Base-by-base conservation (phyloP, 371 early-diverging fungal species). In the Aphelidium insulamus region DNA sequence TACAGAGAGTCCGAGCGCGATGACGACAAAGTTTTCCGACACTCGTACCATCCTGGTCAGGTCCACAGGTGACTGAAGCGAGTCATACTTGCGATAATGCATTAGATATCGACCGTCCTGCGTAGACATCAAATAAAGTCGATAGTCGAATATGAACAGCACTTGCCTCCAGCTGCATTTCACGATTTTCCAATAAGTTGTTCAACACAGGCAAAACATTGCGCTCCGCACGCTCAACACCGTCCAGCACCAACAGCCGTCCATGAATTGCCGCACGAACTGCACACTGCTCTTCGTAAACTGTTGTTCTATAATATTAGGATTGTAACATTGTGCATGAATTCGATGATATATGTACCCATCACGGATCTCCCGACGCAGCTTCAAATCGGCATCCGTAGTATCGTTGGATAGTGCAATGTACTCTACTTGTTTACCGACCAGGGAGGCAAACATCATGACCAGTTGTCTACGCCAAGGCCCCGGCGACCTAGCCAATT, bases 151-250 rank as follows among this genome's bases (percentile, higher is more conserved):
- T 26, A n/a, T 9, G n/a, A n/a, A n/a, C n/a, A n/a, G n/a, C n/a
- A n/a, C n/a, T n/a, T n/a, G n/a, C n/a, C n/a, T 82, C 84, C 23
- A 83, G 50, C 18, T 68, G 50, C 80, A 83, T 80, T 54, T 83
- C 84, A 27, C 84, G 54, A 41, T 83, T 83, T 44, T 83, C 84
- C 27, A 83, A 45, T 36, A 83, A 46, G 44, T 83, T 83, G 54
- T 83, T 83, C 37, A 83, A 49, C 17, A 83, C 70, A 2, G 84
- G 84, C 28, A 83, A 50, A 1, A 83, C 78, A 38, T 83, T 83
- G 11, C 84, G 66, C 36, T 83, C 84, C 0, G 82, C 79, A 41
- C 77, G 77, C 46, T 77, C 76, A 33, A 79, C 68, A 17, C 80
- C 79, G 38, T 83, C 84, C 35, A 83, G 48, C 4, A 83, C 62